Conservation (phyloP, 148 eudicot species). For the Nepenthes gracilis region DNA sequence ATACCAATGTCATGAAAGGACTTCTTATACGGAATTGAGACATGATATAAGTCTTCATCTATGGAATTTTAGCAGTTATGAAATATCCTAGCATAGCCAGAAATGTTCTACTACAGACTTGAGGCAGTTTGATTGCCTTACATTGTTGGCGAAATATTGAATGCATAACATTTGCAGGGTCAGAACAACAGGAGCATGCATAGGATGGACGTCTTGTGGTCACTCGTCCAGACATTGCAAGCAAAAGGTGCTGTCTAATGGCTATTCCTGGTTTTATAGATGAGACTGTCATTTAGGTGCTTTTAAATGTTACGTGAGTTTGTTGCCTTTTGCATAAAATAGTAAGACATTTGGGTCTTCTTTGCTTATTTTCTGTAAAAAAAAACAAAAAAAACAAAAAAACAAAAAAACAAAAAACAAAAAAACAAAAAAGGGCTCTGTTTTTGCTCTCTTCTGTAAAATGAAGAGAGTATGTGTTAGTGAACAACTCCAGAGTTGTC, state of each 20-base stretch:
- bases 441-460: too few relatives aligned
- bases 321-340: neutral
- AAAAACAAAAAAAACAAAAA: too few relatives aligned
- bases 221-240: conserved; percentile 76
- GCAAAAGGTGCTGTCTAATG: conserved; percentile 25
- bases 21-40: too few relatives aligned
- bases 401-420: too few relatives aligned
- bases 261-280: conserved; percentile 1
- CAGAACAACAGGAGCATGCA: conserved; percentile 67
- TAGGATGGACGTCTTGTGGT: conserved; percentile 85
- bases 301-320: neutral
- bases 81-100: too few relatives aligned
- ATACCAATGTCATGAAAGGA: too few relatives aligned
- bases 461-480: too few relatives aligned
- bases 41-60: too few relatives aligned
- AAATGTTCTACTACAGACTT: too few relatives aligned
- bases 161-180: conserved; percentile 25
- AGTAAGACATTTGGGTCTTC: neutral
- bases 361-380: neutral
- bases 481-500: too few relatives aligned
- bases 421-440: too few relatives aligned
- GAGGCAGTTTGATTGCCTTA: neutral
- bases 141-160: neutral
- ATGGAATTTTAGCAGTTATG: too few relatives aligned
- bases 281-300: neutral